Evolutionary conservation across 148 eudicot genomes (phyloP).

Genomic region (Diospyros kaki): DNA sequence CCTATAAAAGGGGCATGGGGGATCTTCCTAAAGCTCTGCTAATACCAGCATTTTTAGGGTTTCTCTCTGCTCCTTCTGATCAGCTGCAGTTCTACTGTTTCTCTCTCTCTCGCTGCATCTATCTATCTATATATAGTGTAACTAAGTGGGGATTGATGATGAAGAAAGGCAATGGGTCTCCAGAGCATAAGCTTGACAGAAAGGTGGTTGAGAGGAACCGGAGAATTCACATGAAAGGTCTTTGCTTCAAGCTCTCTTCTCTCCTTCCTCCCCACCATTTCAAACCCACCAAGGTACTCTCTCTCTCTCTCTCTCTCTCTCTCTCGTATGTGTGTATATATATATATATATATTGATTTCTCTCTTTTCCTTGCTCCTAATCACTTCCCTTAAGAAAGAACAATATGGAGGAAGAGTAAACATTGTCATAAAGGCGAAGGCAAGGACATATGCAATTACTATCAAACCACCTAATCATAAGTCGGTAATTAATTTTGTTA

Average conservation of each 20-base stretch:
- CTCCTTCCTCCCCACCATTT: slow-evolving; percentile 29
- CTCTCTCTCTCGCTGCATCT: background rate
- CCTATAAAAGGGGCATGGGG: no score
- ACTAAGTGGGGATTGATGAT: background rate
- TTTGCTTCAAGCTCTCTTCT: slow-evolving; percentile 32
- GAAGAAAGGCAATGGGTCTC: background rate
- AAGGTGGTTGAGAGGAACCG: slow-evolving; percentile 34
- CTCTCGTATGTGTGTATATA: background rate
- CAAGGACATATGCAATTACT: no score
- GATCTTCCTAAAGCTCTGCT: no score
- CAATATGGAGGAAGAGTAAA: no score
- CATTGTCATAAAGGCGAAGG: no score
- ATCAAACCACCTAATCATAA: no score
- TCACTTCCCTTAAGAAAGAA: no score
- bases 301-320: background rate
- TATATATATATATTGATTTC: no score
- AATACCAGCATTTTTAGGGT: no score
- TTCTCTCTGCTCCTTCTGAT: background rate
- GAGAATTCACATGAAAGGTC: slow-evolving; percentile 34
- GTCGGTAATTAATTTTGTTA: no score
- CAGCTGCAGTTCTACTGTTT: background rate
- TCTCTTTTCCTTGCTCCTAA: no score
- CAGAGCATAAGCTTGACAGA: slow-evolving; percentile 17
- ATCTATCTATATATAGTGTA: background rate
- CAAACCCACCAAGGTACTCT: slow-evolving; percentile 27